Evolutionary conservation across 805 yeast genomes (phyloP).

Genomic region (Cyberlindnera euphorbiiphila): DNA sequence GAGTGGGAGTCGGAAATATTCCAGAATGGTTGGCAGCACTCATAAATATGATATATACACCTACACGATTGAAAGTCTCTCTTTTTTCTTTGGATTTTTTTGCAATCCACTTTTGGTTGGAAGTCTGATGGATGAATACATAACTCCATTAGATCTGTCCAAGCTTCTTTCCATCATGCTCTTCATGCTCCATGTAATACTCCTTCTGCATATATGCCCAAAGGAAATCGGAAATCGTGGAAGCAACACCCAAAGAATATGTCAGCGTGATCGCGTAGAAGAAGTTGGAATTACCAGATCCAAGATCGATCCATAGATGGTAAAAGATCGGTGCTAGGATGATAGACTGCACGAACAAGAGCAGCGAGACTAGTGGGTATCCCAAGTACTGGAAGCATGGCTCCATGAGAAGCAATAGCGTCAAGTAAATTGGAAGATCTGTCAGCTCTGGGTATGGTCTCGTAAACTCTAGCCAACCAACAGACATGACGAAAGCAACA

Average conservation of each 20-base stretch:
- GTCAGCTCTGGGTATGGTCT: constrained; percentile 85
- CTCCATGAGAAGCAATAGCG: constrained; percentile 44
- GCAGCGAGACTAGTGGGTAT: constrained; percentile 44
- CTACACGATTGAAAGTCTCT: no score
- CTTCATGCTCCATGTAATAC: constrained; percentile 14
- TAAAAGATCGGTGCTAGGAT: constrained; percentile 84
- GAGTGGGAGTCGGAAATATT: constrained; percentile 8
- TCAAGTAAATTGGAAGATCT: constrained; percentile 59
- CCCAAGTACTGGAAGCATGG: constrained; percentile 44
- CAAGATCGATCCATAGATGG: constrained; percentile 89
- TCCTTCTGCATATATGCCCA: constrained; percentile 52
- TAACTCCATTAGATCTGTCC: constrained; percentile 12
- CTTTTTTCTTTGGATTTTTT: no score
- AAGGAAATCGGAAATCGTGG: constrained; percentile 67
- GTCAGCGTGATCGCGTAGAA: constrained; percentile 91
- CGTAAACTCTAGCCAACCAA: constrained; percentile 58
- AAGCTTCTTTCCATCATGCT: constrained; percentile 8
- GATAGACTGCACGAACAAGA: constrained; percentile 53
- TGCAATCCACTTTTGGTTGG: no score
- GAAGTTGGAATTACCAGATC: constrained; percentile 94
- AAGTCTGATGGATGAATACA: no score
- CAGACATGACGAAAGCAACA: constrained; percentile 45
- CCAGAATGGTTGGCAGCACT: constrained; percentile 8
- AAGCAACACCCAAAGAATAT: constrained; percentile 64
- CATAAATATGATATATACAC: no score